Base-by-base conservation (phyloP, 108 stramenopile genomes). In the Pseudonitzschia pungens region DNA sequence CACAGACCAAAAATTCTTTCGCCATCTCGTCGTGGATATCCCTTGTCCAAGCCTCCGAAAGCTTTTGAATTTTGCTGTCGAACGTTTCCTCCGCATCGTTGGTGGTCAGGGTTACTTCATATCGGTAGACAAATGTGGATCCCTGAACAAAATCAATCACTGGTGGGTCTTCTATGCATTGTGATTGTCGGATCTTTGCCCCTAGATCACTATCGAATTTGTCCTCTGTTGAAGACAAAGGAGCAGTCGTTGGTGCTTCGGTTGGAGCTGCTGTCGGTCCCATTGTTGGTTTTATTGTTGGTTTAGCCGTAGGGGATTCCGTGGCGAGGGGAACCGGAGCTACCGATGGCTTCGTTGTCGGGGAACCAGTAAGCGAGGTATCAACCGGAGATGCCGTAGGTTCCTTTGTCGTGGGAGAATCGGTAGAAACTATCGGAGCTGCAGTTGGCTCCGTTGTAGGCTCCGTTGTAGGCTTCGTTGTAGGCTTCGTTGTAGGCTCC, bases 151-250 rank as follows among this genome's bases (percentile, higher is more conserved):
- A 50, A 26, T 44, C 22, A 28, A 50, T 44, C 21, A 48, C 43
- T 6, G 66, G 66, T 26, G 66, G 66, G 8, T 15, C n/a, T 67
- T 67, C 66, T 2, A 11, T 50, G n/a, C 66, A 67, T n/a, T 67
- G 66, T 26, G 66, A 67, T 50, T 67, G 66, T 48, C 42, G 44
- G n/a, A 67, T 67, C 42, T 22, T 50, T 7, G 66, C 45, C 42
- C 14, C 21, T 7, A 67, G 22, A 22, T 44, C 45, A 44, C n/a
- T 28, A 26, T 48, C 66, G 50, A 15, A 67, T 16, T 48, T 28
- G 4, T 67, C 43, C n/a, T 67, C 45, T 2, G 45, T 50, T 21
- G 42, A 43, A 28, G 28, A 44, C 8, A 24, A n/a, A 26, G 21
- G 16, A 48, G 45, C 5, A 14, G 1, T 2, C 1, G 45, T 48